Base-by-base conservation (phyloP, 2,329 filamentous ascomycete genomes). In the Pseudogymnoascus verrucosus region DNA sequence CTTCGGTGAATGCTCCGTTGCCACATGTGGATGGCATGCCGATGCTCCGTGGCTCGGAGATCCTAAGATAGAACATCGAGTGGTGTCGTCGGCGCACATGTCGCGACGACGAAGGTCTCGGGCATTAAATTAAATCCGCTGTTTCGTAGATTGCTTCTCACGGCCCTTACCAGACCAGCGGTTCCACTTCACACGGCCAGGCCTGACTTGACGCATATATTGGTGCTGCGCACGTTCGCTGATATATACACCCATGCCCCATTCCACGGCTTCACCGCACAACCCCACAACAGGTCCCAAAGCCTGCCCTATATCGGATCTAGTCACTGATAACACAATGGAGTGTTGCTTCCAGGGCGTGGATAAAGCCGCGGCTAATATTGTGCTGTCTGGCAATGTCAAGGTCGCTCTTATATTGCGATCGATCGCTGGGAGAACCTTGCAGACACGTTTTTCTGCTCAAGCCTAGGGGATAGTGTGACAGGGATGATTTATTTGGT, bases 241-340 rank as follows among this genome's bases (percentile, higher is more conserved):
- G 47, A 57, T 31, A 34, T 57, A 57, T 57, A 57, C 47, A 34
- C 28, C 47, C 47, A 57, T 57, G 47, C 4, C 47, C n/a, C 44
- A 34, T 57, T 2, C 23, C 21, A 19, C n/a, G 26, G 26, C 47
- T n/a, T 28, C 44, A 31, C 26, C 14, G 47, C 26, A 54, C 47
- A 54, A 11, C 26, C 26, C 28, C 6, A 12, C 47, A 57, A 1
- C n/a, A 19, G 47, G 47, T 14, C 26, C 23, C 26, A 12, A 57
- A 19, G 28, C 47, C 26, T 57, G 26, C 2, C 47, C 10, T 34
- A 19, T 34, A 34, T 34, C n/a, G 28, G 8, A 16, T 31, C 26
- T 10, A 19, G n/a, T n/a, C 10, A 34, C n/a, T 12, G 26, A 54
- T 31, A 19, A n/a, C 14, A 31, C 47, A 16, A 57, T 34, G 19